A percentile compares a stretch with the other conserved stretches of the same genome.
phyloP scores from a whole-genome alignment of 2,329 filamentous ascomycete genomes.

The Emmonsia crescens region DNA sequence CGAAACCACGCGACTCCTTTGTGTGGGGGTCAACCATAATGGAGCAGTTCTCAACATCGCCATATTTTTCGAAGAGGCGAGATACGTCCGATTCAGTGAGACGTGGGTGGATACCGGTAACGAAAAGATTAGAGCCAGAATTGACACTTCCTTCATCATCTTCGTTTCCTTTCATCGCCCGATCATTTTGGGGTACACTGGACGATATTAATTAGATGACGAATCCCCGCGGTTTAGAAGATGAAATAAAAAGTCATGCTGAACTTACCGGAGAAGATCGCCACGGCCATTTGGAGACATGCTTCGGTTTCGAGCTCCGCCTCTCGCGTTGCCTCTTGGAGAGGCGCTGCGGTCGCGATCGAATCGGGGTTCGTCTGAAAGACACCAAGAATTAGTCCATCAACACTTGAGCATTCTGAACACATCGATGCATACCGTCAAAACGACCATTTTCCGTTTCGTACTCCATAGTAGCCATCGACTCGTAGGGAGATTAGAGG shows the following conservation, averaged over 20 bases:
- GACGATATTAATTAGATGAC: not conserved
- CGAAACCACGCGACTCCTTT: conserved; percentile 96
- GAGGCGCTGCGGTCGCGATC: conserved; percentile 57
- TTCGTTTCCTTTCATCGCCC: conserved; percentile 33
- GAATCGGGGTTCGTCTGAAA: conserved; percentile 50
- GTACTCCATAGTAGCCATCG: conserved; percentile 48
- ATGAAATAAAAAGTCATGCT: not conserved
- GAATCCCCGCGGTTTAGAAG: not conserved
- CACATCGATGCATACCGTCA: conserved; percentile 44
- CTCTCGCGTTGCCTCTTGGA: conserved; percentile 46
- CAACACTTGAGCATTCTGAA: conserved; percentile 8
- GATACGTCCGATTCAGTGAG: conserved; percentile 82
- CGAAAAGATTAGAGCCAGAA: conserved; percentile 95
- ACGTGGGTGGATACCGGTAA: conserved; percentile 92
- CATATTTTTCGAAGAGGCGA: conserved; percentile 96
- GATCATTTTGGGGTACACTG: conserved; percentile 31
- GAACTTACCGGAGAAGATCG: conserved; percentile 40
- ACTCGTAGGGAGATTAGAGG: not conserved
- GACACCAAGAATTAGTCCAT: conserved; percentile 11
- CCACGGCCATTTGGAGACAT: conserved; percentile 52
- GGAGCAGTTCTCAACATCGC: conserved; percentile 97
- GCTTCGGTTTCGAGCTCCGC: conserved; percentile 46
- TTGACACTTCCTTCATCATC: conserved; percentile 74
- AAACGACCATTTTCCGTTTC: conserved; percentile 55
- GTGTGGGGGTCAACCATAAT: conserved; percentile 99